A percentile compares a stretch with the other conserved stretches of the same genome.
These are phyloP conservation scores for Vinca minor DNA, from an alignment of 257 asterid genomes.

Conservation along the genomic window DNA sequence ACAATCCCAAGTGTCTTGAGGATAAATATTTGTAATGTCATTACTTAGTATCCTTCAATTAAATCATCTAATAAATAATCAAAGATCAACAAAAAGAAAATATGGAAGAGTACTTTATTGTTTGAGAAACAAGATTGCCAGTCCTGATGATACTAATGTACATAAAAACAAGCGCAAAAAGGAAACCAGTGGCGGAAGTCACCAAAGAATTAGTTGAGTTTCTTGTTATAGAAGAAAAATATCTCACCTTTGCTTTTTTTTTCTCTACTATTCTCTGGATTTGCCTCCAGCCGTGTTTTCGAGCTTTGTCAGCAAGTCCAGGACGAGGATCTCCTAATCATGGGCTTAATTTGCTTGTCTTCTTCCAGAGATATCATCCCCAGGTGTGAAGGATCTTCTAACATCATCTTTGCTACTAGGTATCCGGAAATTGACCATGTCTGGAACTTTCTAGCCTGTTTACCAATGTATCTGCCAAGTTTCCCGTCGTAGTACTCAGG, in stretches of 20 bases:
- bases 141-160: conserved; percentile 23
- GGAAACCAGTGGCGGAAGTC: conserved; percentile 10
- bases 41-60: neutral
- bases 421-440: conserved; percentile 79
- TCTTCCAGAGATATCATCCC: conserved; percentile 81
- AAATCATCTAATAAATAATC: neutral
- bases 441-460: conserved; percentile 69
- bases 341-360: conserved; percentile 67
- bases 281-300: neutral
- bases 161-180: conserved; percentile 21
- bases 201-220: conserved; percentile 18
- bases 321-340: conserved; percentile 47
- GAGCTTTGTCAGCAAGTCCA: conserved; percentile 47
- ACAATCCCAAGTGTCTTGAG: too few relatives aligned
- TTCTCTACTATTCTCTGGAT: conserved; percentile 16
- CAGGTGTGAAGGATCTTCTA: conserved; percentile 75
- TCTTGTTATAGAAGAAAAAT: conserved; percentile 10
- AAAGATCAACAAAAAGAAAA: conserved; percentile 3
- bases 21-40: neutral
- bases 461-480: conserved; percentile 55
- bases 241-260: conserved; percentile 23
- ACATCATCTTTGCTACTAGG: conserved; percentile 69
- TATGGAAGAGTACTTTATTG: conserved; percentile 11
- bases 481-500: conserved; percentile 70
- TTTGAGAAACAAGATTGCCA: conserved; percentile 16